phyloP scores from a whole-genome alignment of 2,329 filamentous ascomycete species.

The Pseudopyricularia cyperi region DNA sequence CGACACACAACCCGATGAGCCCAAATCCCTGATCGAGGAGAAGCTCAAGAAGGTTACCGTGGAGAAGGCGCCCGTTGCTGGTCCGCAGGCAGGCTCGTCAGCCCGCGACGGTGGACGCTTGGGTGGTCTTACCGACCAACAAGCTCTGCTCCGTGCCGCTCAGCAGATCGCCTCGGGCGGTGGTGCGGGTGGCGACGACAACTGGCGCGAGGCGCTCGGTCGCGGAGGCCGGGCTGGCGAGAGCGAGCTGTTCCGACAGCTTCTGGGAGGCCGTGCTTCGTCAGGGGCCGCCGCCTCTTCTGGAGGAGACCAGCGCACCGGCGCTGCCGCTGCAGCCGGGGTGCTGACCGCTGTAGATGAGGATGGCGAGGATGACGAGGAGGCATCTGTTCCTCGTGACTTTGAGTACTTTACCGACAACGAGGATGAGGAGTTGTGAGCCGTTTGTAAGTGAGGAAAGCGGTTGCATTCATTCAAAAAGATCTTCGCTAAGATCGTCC shows the following conservation, averaged over 20 bases:
- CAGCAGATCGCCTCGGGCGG: constrained; percentile 6
- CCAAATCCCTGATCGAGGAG: constrained; percentile 74
- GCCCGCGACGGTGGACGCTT: constrained; percentile 9
- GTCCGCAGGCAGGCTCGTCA: constrained; percentile 19
- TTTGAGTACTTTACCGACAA: constrained; percentile 72
- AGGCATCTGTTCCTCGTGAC: constrained; percentile 55
- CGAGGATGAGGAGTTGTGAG: constrained; percentile 22
- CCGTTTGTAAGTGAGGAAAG: neutral
- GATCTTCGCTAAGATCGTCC: neutral
- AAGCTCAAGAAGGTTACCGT: constrained; percentile 73
- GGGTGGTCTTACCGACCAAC: constrained; percentile 3
- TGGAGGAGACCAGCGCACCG: constrained; percentile 17
- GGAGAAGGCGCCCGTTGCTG: constrained; percentile 45
- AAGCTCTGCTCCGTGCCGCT: constrained; percentile 11
- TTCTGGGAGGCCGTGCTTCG: constrained; percentile 17
- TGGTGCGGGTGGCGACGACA: constrained; percentile 7
- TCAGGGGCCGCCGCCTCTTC: constrained; percentile 10
- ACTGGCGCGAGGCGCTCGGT: constrained; percentile 13
- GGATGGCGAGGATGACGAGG: constrained; percentile 60
- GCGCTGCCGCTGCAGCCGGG: constrained; percentile 61
- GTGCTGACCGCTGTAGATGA: constrained; percentile 83
- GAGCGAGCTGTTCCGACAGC: constrained; percentile 24
- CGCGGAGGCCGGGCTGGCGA: neutral
- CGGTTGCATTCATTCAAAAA: neutral
- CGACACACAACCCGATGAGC: constrained; percentile 67